Percentiles rank a stretch among this genome's conserved stretches.
Evolutionary conservation across 2,329 filamentous ascomycete genomes (phyloP).

Genomic region (Trichoderma koningii): DNA sequence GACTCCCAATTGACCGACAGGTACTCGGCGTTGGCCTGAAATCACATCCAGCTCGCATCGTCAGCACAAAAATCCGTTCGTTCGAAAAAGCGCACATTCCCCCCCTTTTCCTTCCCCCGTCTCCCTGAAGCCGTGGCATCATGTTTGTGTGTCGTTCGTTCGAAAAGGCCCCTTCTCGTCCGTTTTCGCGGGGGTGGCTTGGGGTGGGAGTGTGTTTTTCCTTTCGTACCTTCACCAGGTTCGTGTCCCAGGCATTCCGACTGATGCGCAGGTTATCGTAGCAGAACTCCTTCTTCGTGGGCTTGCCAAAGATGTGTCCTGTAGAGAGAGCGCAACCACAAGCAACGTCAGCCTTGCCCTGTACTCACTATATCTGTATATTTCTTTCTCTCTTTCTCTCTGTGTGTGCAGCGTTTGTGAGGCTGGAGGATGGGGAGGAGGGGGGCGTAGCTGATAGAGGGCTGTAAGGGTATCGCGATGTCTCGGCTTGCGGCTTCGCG

Average conservation of each 20-base stretch:
- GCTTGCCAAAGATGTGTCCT: conserved; percentile 98
- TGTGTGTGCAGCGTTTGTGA: too few relatives aligned
- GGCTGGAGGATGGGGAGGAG: too few relatives aligned
- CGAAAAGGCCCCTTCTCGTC: not conserved
- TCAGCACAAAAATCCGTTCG: conserved; percentile 23
- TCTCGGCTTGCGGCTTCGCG: too few relatives aligned
- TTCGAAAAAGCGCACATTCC: too few relatives aligned
- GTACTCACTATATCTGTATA: too few relatives aligned
- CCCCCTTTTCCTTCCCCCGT: too few relatives aligned
- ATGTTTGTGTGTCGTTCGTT: too few relatives aligned
- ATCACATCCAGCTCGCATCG: conserved; percentile 27
- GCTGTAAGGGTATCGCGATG: too few relatives aligned
- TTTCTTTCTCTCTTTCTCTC: too few relatives aligned
- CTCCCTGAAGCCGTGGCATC: too few relatives aligned
- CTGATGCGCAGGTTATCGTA: conserved; percentile 98
- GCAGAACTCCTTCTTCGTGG: conserved; percentile 94
- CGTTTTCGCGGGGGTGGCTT: not conserved
- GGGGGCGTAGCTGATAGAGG: too few relatives aligned
- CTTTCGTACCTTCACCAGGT: conserved; percentile 82
- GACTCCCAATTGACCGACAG: conserved; percentile 98
- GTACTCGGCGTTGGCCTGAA: conserved; percentile 89
- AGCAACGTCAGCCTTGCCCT: conserved; percentile 36
- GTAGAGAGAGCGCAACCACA: conserved; percentile 32
- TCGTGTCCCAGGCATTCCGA: conserved; percentile 98
- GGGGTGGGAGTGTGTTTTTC: not conserved